phyloP scores from a whole-genome alignment of 2,329 filamentous ascomycete genomes.

The Hypoxylon sp. region DNA sequence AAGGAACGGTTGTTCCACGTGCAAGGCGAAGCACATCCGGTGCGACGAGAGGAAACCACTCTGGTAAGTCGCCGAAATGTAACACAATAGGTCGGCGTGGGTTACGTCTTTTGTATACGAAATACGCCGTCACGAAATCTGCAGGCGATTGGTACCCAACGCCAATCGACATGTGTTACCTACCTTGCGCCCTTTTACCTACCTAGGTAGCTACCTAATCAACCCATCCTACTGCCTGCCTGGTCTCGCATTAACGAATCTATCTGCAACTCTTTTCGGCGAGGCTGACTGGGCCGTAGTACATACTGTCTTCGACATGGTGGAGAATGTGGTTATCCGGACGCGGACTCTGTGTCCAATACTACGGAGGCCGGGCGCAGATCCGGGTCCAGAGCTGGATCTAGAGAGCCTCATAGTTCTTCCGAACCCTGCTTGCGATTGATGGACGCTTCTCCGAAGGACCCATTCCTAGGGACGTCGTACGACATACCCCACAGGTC shows the following conservation, averaged over 20 bases:
- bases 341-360: conserved; percentile 45
- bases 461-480: conserved; percentile 52
- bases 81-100: conserved; percentile 17
- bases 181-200: conserved; percentile 19
- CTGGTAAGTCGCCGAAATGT: conserved; percentile 57
- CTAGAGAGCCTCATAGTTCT: conserved; percentile 48
- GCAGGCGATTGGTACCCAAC: conserved; percentile 41
- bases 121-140: conserved; percentile 39
- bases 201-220: conserved; percentile 20
- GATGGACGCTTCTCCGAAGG: conserved; percentile 48
- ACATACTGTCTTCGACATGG: conserved; percentile 64
- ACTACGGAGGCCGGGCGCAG: conserved; percentile 40
- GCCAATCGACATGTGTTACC: conserved; percentile 26
- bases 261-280: conserved; percentile 25
- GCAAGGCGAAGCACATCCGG: conserved; percentile 62
- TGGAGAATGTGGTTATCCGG: conserved; percentile 58
- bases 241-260: conserved; percentile 14
- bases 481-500: conserved; percentile 56
- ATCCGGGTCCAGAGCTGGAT: conserved; percentile 42
- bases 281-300: conserved; percentile 51
- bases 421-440: conserved; percentile 38
- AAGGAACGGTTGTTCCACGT: conserved; percentile 53
- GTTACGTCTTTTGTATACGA: conserved; percentile 39
- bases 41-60: conserved; percentile 63
- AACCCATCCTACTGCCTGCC: conserved; percentile 15